phyloP scores from a whole-genome alignment of 768 basidiomycete species.

The Tulasnella sp. region DNA sequence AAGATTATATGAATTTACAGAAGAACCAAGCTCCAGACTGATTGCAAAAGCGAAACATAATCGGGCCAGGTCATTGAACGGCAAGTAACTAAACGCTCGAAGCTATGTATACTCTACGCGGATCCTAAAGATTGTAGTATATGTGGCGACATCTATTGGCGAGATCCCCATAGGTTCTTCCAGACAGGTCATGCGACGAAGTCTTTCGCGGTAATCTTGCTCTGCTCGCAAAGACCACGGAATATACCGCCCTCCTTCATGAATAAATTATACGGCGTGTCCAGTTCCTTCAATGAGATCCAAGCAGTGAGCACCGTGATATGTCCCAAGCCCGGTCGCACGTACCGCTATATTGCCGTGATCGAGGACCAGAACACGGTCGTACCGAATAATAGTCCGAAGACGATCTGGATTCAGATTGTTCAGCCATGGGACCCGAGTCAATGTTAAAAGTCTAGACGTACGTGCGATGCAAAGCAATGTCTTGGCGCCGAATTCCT shows the following conservation, averaged over 20 bases:
- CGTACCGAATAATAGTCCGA: constrained; percentile 40
- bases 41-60: too few relatives aligned
- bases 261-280: constrained; percentile 51
- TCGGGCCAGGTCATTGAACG: too few relatives aligned
- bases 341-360: constrained; percentile 48
- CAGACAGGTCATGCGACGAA: constrained; percentile 27
- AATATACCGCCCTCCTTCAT: constrained; percentile 44
- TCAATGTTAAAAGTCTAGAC: not conserved
- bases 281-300: constrained; percentile 46
- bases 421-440: not conserved
- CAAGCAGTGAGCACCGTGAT: constrained; percentile 28
- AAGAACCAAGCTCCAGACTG: too few relatives aligned
- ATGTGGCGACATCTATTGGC: too few relatives aligned
- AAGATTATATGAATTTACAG: too few relatives aligned
- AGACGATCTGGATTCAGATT: constrained; percentile 22
- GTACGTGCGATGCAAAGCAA: constrained; percentile 32
- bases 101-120: too few relatives aligned
- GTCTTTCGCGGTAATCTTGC: constrained; percentile 39
- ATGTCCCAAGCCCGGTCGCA: not conserved
- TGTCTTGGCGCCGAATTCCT: constrained; percentile 37
- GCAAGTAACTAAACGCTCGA: too few relatives aligned
- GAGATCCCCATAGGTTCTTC: not conserved
- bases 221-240: constrained; percentile 41
- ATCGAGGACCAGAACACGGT: constrained; percentile 56
- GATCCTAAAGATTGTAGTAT: too few relatives aligned